Percentiles rank a stretch among this genome's conserved stretches.
These are phyloP conservation scores for Epichloe elymi DNA, from an alignment of 2,329 filamentous ascomycete genomes.

Conservation along the genomic window DNA sequence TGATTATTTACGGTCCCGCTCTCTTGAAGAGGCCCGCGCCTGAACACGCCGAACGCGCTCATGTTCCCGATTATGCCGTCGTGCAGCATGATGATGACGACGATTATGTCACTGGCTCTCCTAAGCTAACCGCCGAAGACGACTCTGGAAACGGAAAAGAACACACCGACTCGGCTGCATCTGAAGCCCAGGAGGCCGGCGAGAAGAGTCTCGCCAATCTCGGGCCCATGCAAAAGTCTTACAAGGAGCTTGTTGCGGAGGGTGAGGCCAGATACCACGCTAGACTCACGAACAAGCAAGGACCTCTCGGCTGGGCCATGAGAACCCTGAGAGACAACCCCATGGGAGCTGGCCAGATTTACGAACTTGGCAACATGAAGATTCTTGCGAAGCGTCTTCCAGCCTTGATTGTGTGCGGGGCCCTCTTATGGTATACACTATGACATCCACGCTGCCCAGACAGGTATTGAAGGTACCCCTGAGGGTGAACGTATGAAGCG, in stretches of 20 bases:
- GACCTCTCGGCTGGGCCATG: too few relatives aligned
- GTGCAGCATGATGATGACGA: too few relatives aligned
- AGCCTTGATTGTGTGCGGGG: constrained; percentile 47
- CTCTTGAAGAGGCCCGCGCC: too few relatives aligned
- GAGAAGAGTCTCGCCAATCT: constrained; percentile 24
- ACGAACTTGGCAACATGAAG: constrained; percentile 60
- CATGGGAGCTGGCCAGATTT: constrained; percentile 57
- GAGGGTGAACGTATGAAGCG: constrained; percentile 23
- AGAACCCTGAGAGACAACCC: too few relatives aligned
- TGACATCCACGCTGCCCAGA: constrained; percentile 50
- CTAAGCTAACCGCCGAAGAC: too few relatives aligned
- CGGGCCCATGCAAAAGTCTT: constrained; percentile 40
- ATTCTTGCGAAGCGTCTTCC: constrained; percentile 52
- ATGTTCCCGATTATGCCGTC: too few relatives aligned
- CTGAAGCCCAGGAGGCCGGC: constrained; percentile 10
- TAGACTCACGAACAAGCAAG: constrained; percentile 45
- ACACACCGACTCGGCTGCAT: not conserved
- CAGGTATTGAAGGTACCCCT: constrained; percentile 10
- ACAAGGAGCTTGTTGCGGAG: constrained; percentile 43
- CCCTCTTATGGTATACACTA: constrained; percentile 65
- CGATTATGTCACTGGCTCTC: too few relatives aligned
- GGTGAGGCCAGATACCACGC: constrained; percentile 48
- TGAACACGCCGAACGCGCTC: too few relatives aligned
- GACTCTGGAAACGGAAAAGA: too few relatives aligned
- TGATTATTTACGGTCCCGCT: too few relatives aligned